Evolutionary conservation across 352 stramenopile genomes (phyloP).

Genomic region (Globisporangium radiosum): DNA sequence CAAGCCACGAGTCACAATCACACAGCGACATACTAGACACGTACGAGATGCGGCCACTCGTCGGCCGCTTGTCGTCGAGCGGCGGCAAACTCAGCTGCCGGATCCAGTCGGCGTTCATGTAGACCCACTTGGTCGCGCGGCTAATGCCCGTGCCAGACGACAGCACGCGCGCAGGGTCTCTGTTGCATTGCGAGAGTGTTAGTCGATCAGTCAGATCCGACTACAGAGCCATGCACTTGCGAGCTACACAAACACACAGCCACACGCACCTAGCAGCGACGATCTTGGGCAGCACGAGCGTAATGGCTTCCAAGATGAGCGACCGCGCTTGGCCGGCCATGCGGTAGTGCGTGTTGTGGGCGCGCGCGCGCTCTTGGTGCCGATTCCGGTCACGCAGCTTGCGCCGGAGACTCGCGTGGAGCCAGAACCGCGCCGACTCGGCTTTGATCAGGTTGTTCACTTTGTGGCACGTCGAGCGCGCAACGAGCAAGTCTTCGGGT

Average conservation of each 20-base stretch:
- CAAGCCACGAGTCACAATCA: not conserved
- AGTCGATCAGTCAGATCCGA: not conserved
- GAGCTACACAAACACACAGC: too few relatives aligned
- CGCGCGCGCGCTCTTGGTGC: constrained; percentile 39
- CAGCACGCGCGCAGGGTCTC: constrained; percentile 62
- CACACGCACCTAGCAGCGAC: constrained; percentile 34
- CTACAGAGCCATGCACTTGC: not conserved
- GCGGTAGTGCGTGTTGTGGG: constrained; percentile 35
- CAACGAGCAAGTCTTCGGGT: constrained; percentile 71
- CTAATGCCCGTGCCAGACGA: constrained; percentile 60
- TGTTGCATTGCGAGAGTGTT: constrained; percentile 15
- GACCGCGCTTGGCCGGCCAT: constrained; percentile 51
- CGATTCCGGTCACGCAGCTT: constrained; percentile 50
- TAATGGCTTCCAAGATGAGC: constrained; percentile 75
- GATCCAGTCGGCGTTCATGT: constrained; percentile 84
- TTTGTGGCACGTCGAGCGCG: constrained; percentile 67
- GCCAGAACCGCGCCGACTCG: constrained; percentile 79
- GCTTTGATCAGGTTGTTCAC: constrained; percentile 80
- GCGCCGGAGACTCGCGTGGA: constrained; percentile 70
- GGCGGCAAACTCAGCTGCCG: constrained; percentile 48
- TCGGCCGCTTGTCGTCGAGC: constrained; percentile 24
- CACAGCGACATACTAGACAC: not conserved
- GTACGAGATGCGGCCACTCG: constrained; percentile 29
- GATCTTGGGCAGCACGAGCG: constrained; percentile 69
- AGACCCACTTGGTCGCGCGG: constrained; percentile 83